phyloP scores from a whole-genome alignment of 352 stramenopile species.

The Phytophthora pistaciae region DNA sequence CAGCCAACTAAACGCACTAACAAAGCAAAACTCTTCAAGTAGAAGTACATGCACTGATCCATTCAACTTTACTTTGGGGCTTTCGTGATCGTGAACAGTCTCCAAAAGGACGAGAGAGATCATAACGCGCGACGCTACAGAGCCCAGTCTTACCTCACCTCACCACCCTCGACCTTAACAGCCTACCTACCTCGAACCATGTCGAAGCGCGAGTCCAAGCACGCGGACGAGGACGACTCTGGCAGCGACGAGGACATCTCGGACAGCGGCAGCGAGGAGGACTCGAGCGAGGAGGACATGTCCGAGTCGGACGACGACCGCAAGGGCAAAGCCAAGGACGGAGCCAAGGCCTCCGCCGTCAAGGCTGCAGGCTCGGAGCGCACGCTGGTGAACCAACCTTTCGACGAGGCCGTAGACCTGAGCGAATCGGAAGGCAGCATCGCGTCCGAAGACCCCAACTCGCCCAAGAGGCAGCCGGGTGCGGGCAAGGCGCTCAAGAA shows the following conservation, averaged over 20 bases:
- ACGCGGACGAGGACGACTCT: slow-evolving; percentile 59
- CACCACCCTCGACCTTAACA: not conserved
- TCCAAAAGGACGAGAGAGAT: slow-evolving; percentile 24
- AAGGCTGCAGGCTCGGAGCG: slow-evolving; percentile 52
- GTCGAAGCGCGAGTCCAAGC: slow-evolving; percentile 73
- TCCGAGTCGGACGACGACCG: slow-evolving; percentile 72
- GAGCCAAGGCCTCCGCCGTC: slow-evolving; percentile 24
- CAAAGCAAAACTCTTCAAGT: too few species aligned
- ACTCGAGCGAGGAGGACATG: slow-evolving; percentile 78
- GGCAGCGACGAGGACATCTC: slow-evolving; percentile 66
- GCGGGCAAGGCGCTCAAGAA: slow-evolving; percentile 61
- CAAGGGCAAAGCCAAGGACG: slow-evolving; percentile 46
- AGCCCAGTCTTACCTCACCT: not conserved
- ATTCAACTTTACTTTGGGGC: not conserved
- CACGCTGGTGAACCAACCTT: slow-evolving; percentile 80
- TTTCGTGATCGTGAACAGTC: slow-evolving; percentile 17
- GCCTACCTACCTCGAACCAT: slow-evolving; percentile 27
- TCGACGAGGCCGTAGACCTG: slow-evolving; percentile 89
- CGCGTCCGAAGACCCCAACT: slow-evolving; percentile 57
- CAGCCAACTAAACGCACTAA: not conserved
- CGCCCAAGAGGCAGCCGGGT: slow-evolving; percentile 59
- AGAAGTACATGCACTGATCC: not conserved
- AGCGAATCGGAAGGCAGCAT: slow-evolving; percentile 83
- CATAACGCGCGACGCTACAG: slow-evolving; percentile 11
- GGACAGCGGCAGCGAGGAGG: slow-evolving; percentile 46